Base-by-base conservation (phyloP, 2,329 filamentous ascomycete genomes). In the Colletotrichum sp. region DNA sequence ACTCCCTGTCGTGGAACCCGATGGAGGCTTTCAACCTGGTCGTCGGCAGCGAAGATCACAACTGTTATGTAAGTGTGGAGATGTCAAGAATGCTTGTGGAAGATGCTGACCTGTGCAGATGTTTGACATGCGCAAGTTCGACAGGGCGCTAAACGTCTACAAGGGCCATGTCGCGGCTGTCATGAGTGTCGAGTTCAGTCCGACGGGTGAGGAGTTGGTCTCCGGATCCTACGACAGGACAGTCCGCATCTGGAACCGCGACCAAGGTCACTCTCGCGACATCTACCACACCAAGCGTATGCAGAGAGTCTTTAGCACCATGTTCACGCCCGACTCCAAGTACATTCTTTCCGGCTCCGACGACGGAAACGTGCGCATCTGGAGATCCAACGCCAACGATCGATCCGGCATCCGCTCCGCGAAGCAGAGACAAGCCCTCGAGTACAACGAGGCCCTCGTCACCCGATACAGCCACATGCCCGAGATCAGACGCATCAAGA, bases 221-320 rank as follows among this genome's bases (percentile, higher is more conserved):
- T 95, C 94, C 16, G 97, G 95, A 7, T 96, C 94, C 1, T 97
- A 97, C 86, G 77, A 95, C 90, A 93, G 96, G 77, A 98, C 95
- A 6, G 89, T 99, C 68, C 92, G 97, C 66, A 87, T 98, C 66
- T 98, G 96, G 94, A 92, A 92, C 82, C 91, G 94, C 72, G 91
- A 93, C 78, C 88, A 93, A 77, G 96, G 96, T 28, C 95, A 97
- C 85, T 96, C 94, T 16, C 91, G 96, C 79, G 97, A 99, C 82
- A 93, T 98, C 65, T 99, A 98, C 86, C 96, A 98, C 87, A 98
- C 97, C 22, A 98, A 98, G 86, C 93, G 97, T 78, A 98, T 98
- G 96, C 96, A 98, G 87, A 92, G 96, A 79, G 96, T 98, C 71
- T 97, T 97, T 87, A 93, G 94, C 12, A 93, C 93, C 64, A 92